Percentiles rank a stretch among this genome's conserved stretches.
Conservation (phyloP, 768 basidiomycete species). For the Imleria badia region DNA sequence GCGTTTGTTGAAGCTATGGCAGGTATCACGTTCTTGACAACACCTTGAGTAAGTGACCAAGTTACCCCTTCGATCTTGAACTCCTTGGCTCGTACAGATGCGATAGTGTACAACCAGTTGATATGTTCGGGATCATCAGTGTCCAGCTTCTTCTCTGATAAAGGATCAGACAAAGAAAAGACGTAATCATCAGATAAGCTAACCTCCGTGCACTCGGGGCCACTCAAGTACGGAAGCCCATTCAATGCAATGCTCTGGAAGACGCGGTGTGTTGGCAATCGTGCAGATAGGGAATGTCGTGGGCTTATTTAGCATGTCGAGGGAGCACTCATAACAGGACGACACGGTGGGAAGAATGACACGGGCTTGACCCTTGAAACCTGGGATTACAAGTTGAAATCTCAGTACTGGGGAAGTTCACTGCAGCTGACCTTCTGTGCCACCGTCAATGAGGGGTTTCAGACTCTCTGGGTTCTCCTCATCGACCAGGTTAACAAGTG, state of each 20-base stretch:
- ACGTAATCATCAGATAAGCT: conserved; percentile 6
- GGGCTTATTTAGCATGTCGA: conserved; percentile 97
- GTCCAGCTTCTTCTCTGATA: conserved; percentile 85
- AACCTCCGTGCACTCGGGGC: conserved; percentile 91
- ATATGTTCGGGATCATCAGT: conserved; percentile 98
- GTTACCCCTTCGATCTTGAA: conserved; percentile 99
- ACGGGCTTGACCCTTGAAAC: conserved; percentile 97
- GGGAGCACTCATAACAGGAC: conserved; percentile 97
- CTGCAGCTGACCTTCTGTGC: conserved; percentile 79
- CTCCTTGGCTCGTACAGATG: conserved; percentile 80
- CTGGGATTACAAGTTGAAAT: conserved; percentile 39
- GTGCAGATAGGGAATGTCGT: conserved; percentile 98
- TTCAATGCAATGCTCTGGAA: conserved; percentile 99
- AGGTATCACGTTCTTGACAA: conserved; percentile 99
- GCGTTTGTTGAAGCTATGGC: conserved; percentile 99
- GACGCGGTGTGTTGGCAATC: conserved; percentile 96
- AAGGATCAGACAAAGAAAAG: conserved; percentile 1
- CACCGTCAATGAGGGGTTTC: conserved; percentile 97
- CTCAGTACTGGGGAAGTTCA: background rate
- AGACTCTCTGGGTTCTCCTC: conserved; percentile 88
- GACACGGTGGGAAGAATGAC: conserved; percentile 94
- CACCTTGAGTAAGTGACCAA: conserved; percentile 96
- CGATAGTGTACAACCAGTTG: conserved; percentile 84
- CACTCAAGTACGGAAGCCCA: conserved; percentile 99
- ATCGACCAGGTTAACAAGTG: conserved; percentile 92